Percentiles rank a stretch among this genome's conserved stretches.
Evolutionary conservation across 2,329 filamentous ascomycete genomes (phyloP).

Genomic region (Tolypocladium guangdongense): DNA sequence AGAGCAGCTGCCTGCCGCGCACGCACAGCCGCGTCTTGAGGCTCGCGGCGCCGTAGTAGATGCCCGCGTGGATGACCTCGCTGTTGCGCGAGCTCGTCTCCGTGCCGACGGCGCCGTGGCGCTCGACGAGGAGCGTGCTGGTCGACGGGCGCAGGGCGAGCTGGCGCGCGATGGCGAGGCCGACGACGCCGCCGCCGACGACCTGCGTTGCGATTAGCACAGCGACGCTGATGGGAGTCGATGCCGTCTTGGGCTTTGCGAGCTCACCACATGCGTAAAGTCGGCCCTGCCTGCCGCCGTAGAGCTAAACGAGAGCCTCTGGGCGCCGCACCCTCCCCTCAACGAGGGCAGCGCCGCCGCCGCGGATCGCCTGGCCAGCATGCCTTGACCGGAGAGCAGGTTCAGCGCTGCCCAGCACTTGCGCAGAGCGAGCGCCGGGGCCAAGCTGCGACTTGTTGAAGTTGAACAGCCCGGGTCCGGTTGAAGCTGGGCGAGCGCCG

Average conservation of each 20-base stretch:
- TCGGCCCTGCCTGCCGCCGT: slow-evolving; percentile 23
- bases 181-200: slow-evolving; percentile 56
- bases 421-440: neutral
- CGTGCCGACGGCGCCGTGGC: slow-evolving; percentile 62
- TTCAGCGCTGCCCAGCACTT: neutral
- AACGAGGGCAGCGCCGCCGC: neutral
- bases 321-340: neutral
- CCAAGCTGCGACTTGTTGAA: neutral
- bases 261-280: slow-evolving; percentile 35
- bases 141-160: slow-evolving; percentile 53
- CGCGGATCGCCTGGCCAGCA: slow-evolving; percentile 4
- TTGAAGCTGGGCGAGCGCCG: neutral
- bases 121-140: slow-evolving; percentile 70
- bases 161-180: slow-evolving; percentile 66
- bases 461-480: neutral
- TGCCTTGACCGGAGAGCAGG: neutral
- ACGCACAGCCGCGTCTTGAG: slow-evolving; percentile 83
- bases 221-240: neutral
- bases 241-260: neutral
- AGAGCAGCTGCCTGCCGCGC: slow-evolving; percentile 63
- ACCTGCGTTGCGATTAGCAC: slow-evolving; percentile 24
- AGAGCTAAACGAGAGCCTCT: slow-evolving; percentile 23
- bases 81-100: slow-evolving; percentile 88
- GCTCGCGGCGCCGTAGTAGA: slow-evolving; percentile 70
- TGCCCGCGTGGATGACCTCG: slow-evolving; percentile 91